Conservation (phyloP, 169 alveolate species). For the Cryptosporidium felis region DNA sequence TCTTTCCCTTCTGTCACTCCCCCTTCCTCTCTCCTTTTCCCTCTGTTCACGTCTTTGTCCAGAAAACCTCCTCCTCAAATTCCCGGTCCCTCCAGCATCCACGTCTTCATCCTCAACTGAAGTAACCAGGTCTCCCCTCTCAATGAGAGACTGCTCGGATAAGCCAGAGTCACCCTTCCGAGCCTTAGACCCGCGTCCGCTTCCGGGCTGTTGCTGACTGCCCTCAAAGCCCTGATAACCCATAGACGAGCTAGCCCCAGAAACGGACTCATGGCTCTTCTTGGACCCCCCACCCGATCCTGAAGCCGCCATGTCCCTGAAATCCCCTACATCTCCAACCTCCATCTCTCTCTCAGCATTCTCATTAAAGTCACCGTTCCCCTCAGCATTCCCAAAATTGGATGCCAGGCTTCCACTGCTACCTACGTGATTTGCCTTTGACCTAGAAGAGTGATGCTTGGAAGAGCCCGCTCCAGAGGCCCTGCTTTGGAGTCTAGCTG, state of each 20-base stretch:
- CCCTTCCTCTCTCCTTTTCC: constrained; percentile 19
- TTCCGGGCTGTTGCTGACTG: background rate
- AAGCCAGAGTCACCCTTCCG: background rate
- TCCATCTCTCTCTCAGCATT: background rate
- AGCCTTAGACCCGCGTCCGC: constrained; percentile 12
- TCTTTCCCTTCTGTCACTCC: too few relatives aligned
- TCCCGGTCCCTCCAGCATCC: background rate
- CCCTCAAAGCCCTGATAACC: background rate
- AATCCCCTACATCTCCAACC: background rate
- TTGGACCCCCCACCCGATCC: background rate
- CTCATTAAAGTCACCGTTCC: background rate
- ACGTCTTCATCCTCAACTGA: background rate
- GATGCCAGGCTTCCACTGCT: background rate
- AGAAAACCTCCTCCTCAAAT: background rate
- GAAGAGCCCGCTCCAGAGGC: background rate
- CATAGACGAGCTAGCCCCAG: background rate
- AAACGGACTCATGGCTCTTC: background rate
- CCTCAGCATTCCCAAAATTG: background rate
- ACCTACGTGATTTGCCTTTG: background rate
- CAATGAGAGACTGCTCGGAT: background rate
- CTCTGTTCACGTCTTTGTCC: constrained; percentile 5
- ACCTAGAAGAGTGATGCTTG: background rate
- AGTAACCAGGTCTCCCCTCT: background rate
- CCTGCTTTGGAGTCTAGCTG: constrained; percentile 52
- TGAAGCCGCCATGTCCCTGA: background rate